Evolutionary conservation across 345 rosid species (phyloP), one percentile per base, ranked within the genome.

Genomic region (Barbarea vulgaris): DNA sequence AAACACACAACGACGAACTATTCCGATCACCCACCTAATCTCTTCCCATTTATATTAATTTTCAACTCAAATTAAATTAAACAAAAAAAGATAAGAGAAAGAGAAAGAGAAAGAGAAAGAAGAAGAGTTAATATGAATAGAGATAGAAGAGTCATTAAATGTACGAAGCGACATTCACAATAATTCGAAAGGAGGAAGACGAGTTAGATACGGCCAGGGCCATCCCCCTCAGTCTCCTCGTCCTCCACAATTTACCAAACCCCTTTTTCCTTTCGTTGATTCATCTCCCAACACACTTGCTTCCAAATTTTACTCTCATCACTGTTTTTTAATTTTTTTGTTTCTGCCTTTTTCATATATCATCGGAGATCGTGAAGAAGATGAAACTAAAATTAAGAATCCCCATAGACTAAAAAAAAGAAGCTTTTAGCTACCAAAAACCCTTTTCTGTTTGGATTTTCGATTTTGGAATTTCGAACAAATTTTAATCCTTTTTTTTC

Each of bases 1-100:
- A 92, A 90, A 88, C 87, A 84, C 56, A 75, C 89, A 66, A 79
- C 88, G 93, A 88, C 93, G 88, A 86, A 79, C 70, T 25, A 48
- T 78, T 70, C 79, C 84, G 73, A 63, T 77, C 80, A 30, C 65
- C 37, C 81, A 61, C 74, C 54, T 73, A 65, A 72, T 70, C 72
- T 77, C 76, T 77, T 77, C 76, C 53, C 58, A 51, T 62, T 69
- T 68, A 8, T 47, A 74, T 48, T 50, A n/a, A 50, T 28, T 30
- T 60, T 53, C 22, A 52, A 21, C 12, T 54, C 47, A 39, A 39
- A 68, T 60, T 18, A 18, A 70, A 28, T 39, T 19, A 67, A 36
- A n/a, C 5, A 14, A 18, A 2, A 7, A 30, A 8, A 19, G 31
- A 17, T n/a, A 17, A 39, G 0, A 51, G 28, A 61, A 27, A 59